Evolutionary conservation across 768 basidiomycete species (phyloP), one percentile per base, ranked within the genome.

Genomic region (Rickenella mellea): DNA sequence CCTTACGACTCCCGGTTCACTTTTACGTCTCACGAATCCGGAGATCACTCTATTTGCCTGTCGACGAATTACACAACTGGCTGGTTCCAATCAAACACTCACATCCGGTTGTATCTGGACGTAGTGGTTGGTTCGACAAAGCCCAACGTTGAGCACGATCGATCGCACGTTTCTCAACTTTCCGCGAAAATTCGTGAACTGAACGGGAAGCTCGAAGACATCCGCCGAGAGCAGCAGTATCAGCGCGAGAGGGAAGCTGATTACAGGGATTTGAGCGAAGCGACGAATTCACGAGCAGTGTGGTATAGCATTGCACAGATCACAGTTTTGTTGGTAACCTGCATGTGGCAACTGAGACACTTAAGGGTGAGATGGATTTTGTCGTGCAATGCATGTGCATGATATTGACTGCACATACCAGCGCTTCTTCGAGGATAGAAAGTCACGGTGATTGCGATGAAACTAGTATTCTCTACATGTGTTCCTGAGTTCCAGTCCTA

Each of bases 11-110:
- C 96, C 22, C 78, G 78, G 44, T 98, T 98, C 67, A 98, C 96
- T 0, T 99, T 99, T 57, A 97, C 96, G 21, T 96, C 94, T 4
- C 91, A 96, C 58, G 90, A 93, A 46, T 74, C 93, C 22, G 93
- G 93, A 37, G 96, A 98, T 68, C 96, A 99, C 66, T 81, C 87
- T 41, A 96, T 99, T 56, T 99, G 96, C 59, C 76, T 98, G 39
- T 86, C 89, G 15, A 84, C 90, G 63, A 82, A 89, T 22, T 63
- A 67, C 6, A 68, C 70, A 19, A 62, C 68, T 2, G 78, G 86
- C 12, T 94, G 88, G 90, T 86, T 87, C 62, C 48, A 57, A 17
- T 72, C 75, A 43, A 74, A 68, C 54, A 78, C 88, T 2, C 93
- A 97, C 60, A 87, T 99, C 48, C 88, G 89, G 35, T 77, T 99